phyloP scores from a whole-genome alignment of 2,329 filamentous ascomycete genomes.

The Stromatinia cepivora region DNA sequence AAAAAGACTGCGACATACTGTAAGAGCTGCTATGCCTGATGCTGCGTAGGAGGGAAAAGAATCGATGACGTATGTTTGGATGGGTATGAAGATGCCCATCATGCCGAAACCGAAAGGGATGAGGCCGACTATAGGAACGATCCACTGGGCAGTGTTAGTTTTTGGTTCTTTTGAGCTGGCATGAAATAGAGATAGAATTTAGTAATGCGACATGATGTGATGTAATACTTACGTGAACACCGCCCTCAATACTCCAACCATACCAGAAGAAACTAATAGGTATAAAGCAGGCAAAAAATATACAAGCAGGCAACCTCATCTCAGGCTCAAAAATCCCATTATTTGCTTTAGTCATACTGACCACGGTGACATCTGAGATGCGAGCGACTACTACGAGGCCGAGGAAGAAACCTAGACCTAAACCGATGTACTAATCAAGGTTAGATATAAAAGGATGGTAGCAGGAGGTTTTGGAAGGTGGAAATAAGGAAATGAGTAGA shows the following conservation, averaged over 20 bases:
- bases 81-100: constrained; percentile 47
- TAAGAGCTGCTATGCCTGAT: constrained; percentile 46
- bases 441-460: background rate
- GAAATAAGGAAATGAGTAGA: background rate
- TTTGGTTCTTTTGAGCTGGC: constrained; percentile 45
- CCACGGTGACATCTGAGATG: constrained; percentile 48
- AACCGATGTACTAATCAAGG: constrained; percentile 43
- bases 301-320: constrained; percentile 45
- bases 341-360: constrained; percentile 49
- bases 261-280: constrained; percentile 53
- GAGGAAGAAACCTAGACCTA: constrained; percentile 46
- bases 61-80: constrained; percentile 52
- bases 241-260: constrained; percentile 48
- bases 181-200: background rate
- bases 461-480: background rate
- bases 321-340: constrained; percentile 39
- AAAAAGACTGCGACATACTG: constrained; percentile 48
- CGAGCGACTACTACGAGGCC: constrained; percentile 47
- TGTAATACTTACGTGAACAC: constrained; percentile 40
- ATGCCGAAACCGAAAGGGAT: constrained; percentile 49
- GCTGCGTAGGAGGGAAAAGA: constrained; percentile 47
- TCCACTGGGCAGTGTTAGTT: constrained; percentile 44
- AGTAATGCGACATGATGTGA: too few relatives aligned
- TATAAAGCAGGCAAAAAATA: constrained; percentile 47
- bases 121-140: constrained; percentile 48